Conservation (phyloP, 169 alveolate genomes). For the Eimeria praecox region DNA sequence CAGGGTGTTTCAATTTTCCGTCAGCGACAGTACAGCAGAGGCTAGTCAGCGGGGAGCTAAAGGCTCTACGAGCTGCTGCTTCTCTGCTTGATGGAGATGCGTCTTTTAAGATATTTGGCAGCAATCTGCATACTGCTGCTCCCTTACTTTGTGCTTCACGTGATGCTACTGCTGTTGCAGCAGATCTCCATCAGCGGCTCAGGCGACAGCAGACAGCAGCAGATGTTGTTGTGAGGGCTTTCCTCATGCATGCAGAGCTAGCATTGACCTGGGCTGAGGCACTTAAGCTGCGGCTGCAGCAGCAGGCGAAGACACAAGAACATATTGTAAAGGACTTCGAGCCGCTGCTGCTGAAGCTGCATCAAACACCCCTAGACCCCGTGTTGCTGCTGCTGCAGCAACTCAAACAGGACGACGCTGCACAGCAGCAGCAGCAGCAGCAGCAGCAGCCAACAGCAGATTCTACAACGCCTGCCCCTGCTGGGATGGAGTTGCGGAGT, state of each 20-base stretch:
- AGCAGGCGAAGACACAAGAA: conserved; percentile 54
- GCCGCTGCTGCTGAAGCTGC: neutral
- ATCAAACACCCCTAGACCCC: conserved; percentile 53
- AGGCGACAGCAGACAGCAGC: conserved; percentile 38
- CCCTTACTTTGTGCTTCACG: conserved; percentile 36
- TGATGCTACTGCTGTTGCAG: conserved; percentile 69
- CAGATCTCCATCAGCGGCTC: conserved; percentile 47
- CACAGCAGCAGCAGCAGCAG: conserved; percentile 38
- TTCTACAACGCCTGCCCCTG: neutral
- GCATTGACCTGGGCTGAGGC: conserved; percentile 50
- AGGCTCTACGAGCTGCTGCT: conserved; percentile 22
- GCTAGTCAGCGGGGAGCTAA: conserved; percentile 57
- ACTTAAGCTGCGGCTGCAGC: conserved; percentile 40
- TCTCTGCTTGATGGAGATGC: conserved; percentile 46
- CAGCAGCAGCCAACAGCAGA: neutral
- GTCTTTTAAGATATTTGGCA: conserved; percentile 31
- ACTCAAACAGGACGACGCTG: neutral
- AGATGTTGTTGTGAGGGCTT: neutral
- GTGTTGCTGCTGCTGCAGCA: conserved; percentile 51
- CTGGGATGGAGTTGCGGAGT: neutral
- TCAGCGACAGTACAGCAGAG: conserved; percentile 22
- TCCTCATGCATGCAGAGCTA: conserved; percentile 54
- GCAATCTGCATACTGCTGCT: conserved; percentile 26
- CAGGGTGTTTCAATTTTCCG: conserved; percentile 26
- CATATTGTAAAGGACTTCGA: conserved; percentile 1